Conservation (phyloP, 179 eudicot species). For the Beta lomatogona region DNA sequence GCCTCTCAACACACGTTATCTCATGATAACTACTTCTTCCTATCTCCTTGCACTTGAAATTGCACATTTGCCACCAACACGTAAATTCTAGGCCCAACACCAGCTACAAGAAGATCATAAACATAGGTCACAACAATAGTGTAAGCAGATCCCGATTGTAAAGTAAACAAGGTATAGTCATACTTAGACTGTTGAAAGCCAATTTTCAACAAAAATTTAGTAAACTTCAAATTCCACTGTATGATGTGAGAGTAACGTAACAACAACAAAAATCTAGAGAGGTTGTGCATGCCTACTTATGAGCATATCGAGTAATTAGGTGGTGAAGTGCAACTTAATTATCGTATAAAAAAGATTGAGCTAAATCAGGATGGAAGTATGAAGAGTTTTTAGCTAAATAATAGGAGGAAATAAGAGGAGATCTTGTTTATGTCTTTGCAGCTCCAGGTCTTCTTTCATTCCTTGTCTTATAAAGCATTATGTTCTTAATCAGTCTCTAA, state of each 20-base stretch:
- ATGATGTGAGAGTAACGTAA: constrained; percentile 7
- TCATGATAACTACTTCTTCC: too few species aligned
- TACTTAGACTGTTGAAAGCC: too few species aligned
- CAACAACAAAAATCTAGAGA: constrained; percentile 82
- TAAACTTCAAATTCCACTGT: too few species aligned
- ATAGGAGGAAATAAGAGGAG: constrained; percentile 75
- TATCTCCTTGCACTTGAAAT: too few species aligned
- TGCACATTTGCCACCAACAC: too few species aligned
- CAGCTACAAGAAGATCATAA: too few species aligned
- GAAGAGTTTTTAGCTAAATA: constrained; percentile 55
- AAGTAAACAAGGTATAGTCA: too few species aligned
- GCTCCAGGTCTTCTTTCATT: constrained; percentile 65
- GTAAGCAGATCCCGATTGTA: too few species aligned
- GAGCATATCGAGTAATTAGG: constrained; percentile 83
- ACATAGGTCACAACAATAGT: too few species aligned
- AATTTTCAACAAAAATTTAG: too few species aligned
- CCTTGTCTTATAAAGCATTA: neutral
- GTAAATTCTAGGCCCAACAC: too few species aligned
- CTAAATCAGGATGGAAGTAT: constrained; percentile 75
- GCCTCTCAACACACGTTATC: too few species aligned
- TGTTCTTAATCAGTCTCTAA: constrained; percentile 8
- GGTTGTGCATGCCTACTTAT: constrained; percentile 93
- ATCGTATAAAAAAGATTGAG: constrained; percentile 82
- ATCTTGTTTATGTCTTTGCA: constrained; percentile 77
- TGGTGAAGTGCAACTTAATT: constrained; percentile 80